Evolutionary conservation across 2,329 filamentous ascomycete genomes (phyloP).

Genomic region (Fusarium foetens): DNA sequence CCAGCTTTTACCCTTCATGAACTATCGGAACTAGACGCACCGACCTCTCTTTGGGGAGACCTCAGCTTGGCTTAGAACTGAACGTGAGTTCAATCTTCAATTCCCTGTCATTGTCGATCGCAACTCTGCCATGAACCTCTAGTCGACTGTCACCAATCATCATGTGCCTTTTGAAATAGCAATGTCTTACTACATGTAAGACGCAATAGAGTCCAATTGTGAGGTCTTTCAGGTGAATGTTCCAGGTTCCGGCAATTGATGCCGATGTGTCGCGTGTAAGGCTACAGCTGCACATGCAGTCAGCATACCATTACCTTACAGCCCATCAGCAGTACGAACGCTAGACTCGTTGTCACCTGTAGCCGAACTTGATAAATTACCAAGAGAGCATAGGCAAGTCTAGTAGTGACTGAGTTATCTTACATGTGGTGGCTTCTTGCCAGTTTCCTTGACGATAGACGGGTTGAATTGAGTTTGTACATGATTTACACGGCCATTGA

Average conservation of each 20-base stretch:
- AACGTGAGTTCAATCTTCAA: neutral
- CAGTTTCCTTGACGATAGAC: neutral
- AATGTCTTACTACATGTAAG: constrained; percentile 11
- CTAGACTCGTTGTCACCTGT: neutral
- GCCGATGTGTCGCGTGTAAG: neutral
- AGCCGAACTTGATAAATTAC: neutral
- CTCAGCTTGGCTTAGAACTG: constrained; percentile 10
- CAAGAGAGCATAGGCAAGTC: neutral
- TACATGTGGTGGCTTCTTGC: neutral
- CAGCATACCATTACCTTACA: constrained; percentile 3
- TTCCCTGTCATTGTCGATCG: constrained; percentile 14
- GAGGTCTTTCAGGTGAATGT: constrained; percentile 9
- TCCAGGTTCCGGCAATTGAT: constrained; percentile 10
- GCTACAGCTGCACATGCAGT: constrained; percentile 3
- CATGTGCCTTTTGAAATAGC: neutral
- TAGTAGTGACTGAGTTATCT: neutral
- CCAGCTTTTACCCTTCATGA: constrained; percentile 7
- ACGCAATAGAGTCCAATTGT: constrained; percentile 7
- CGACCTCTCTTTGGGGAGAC: neutral
- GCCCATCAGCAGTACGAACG: neutral
- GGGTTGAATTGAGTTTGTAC: too few species aligned
- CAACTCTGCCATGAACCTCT: neutral
- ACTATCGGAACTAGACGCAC: constrained; percentile 26
- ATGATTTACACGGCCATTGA: neutral
- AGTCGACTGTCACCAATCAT: constrained; percentile 1